Base-by-base conservation (phyloP, 2,329 filamentous ascomycete species). In the Orbilia brochopaga region DNA sequence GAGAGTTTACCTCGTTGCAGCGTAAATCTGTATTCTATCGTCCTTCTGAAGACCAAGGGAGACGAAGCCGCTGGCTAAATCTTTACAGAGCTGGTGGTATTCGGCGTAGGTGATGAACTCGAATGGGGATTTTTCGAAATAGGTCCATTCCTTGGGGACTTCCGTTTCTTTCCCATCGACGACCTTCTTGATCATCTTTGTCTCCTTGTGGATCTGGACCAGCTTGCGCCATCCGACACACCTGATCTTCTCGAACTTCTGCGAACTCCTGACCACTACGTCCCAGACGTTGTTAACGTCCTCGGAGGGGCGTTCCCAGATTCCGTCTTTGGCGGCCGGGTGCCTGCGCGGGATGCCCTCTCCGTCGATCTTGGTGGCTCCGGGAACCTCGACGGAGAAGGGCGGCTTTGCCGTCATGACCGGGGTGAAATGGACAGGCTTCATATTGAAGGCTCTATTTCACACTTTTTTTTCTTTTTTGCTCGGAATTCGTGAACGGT, bases 111-210 rank as follows among this genome's bases (percentile, higher is more conserved):
- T 91, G 78, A 89, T 83, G 82, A 88, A 96, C 50, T 84, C 83
- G 82, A 90, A 96, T 54, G 83, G 83, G 73, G 89, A 88, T 75
- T 95, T 86, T 83, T 96, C 92, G 76, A 91, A 95, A 81, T 88
- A 95, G 59, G 88, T 87, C 92, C 92, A 96, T 79, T 93, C 86
- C 86, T 96, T 96, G 74, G 95, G 90, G 35, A 94, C 86, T 81
- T 92, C 86, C 74, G 84, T 83, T 79, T 91, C 85, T 79, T 90
- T 85, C 75, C 92, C 92, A 77, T 95, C 90, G 66, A 96, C 83
- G 56, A 91, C 84, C 85, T 95, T 96, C 84, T 92, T 89, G 76
- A 96, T 83, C 84, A 91, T 94, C 83, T 93, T 96, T 76, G 85
- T 88, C 83, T 96, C 92, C 77, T 86, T 86, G 80, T 96, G 91